These are phyloP conservation scores for Trichocladium uniseriatum DNA, from an alignment of 495 filamentous ascomycete species.

Conservation along the genomic window DNA sequence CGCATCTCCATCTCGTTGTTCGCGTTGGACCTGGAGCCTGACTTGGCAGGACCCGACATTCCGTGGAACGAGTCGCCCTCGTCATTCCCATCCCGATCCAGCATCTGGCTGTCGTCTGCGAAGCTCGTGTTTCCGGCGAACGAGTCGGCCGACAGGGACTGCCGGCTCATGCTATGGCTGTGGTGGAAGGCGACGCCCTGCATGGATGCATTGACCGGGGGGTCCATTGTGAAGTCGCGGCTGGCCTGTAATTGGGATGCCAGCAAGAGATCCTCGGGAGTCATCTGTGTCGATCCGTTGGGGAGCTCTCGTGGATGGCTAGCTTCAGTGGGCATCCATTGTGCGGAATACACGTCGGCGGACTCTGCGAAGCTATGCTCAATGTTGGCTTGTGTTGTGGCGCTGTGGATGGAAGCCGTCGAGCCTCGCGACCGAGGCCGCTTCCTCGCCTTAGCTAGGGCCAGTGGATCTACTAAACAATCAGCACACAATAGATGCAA, in stretches of 20 bases:
- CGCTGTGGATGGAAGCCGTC: slow-evolving; percentile 70
- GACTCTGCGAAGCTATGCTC: slow-evolving; percentile 48
- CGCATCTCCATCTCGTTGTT: slow-evolving; percentile 90
- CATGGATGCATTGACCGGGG: slow-evolving; percentile 42
- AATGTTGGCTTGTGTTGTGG: slow-evolving; percentile 55
- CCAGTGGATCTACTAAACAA: slow-evolving; percentile 22
- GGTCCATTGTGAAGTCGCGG: slow-evolving; percentile 43
- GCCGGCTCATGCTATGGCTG: slow-evolving; percentile 42
- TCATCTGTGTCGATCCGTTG: slow-evolving; percentile 34
- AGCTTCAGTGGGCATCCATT: slow-evolving; percentile 43
- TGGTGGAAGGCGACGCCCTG: slow-evolving; percentile 42
- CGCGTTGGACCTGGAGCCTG: slow-evolving; percentile 56
- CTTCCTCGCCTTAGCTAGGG: slow-evolving; percentile 41
- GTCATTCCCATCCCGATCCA: slow-evolving; percentile 59
- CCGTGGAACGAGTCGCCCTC: slow-evolving; percentile 52
- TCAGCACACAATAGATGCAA: slow-evolving; percentile 4
- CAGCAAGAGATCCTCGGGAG: slow-evolving; percentile 58
- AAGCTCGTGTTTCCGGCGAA: slow-evolving; percentile 52
- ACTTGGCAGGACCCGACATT: slow-evolving; percentile 44
- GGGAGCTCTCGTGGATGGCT: slow-evolving; percentile 36
- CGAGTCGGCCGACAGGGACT: slow-evolving; percentile 41
- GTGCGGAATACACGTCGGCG: slow-evolving; percentile 43
- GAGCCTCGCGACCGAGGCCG: slow-evolving; percentile 72
- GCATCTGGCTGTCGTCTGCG: slow-evolving; percentile 58
- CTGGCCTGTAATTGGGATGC: slow-evolving; percentile 47